Evolutionary conservation across 164 flowering plant species (phyloP).

Genomic region (Hamamelis virginiana): DNA sequence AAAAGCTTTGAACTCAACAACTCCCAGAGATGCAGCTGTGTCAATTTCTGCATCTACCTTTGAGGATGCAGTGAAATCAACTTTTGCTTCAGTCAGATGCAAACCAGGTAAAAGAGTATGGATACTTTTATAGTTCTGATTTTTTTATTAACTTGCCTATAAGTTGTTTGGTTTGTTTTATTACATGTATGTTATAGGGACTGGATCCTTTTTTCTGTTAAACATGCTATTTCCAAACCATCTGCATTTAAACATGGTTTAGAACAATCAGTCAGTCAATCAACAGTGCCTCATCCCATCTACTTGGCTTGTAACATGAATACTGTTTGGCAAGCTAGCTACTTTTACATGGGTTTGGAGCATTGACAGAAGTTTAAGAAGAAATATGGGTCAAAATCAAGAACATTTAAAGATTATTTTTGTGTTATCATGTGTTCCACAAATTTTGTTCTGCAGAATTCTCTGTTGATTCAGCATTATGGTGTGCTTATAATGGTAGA

Average conservation of each 20-base stretch:
- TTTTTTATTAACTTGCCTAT: neutral
- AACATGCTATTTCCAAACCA: neutral
- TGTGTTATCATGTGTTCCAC: neutral
- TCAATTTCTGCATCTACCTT: conserved; percentile 4
- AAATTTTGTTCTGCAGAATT: conserved; percentile 17
- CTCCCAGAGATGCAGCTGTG: conserved; percentile 16
- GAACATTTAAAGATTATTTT: neutral
- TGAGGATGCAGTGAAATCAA: conserved; percentile 13
- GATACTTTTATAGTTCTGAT: neutral
- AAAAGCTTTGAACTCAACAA: conserved; percentile 19
- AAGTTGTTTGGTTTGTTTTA: neutral
- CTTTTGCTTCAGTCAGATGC: conserved; percentile 19
- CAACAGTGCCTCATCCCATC: neutral
- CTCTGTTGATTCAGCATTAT: conserved; percentile 8
- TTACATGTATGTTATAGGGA: neutral
- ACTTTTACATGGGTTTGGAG: neutral
- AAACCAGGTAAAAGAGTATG: conserved; percentile 27
- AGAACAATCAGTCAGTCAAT: neutral
- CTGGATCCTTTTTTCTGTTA: too few relatives aligned
- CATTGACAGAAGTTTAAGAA: too few relatives aligned
- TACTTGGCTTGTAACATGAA: neutral
- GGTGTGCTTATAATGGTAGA: conserved; percentile 4
- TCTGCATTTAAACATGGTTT: neutral
- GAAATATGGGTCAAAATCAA: neutral
- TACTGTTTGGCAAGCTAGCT: neutral